Base-by-base conservation (phyloP, 1,284 basidiomycete species). In the Afroboletus lepidellus region DNA sequence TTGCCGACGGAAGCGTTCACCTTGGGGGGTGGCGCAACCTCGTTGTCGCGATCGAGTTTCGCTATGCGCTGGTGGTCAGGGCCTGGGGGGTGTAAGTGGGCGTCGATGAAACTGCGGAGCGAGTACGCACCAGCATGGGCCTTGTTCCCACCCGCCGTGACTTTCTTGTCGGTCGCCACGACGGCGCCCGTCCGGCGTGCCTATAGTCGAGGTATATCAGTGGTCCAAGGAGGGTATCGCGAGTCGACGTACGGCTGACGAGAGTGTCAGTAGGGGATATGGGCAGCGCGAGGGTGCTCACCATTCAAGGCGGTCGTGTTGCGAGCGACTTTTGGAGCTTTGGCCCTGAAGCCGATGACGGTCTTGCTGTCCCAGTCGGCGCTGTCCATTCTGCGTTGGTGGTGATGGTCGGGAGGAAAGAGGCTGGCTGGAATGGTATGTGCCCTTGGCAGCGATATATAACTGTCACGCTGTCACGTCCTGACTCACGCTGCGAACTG, bases 51-150 rank as follows among this genome's bases (percentile, higher is more conserved):
- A 73, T 95, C 94, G 41, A 97, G 85, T 69, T 95, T 95, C 33
- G 91, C 94, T 69, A 96, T 94, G 56, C 84, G 84, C 71, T 94
- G 92, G 75, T 97, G 93, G 75, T 98, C 94, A 57, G 92, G 90
- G 41, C 90, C 92, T 91, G 24, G 11, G 21, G 18, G 18, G 6
- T 11, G 54, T 39, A 23, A 46, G 52, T 27, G n/a, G 12, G 46
- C 29, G 47, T 33, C 12, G 29, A 34, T 12, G 6, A n/a, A n/a
- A 34, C 29, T 32, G 44, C 12, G 30, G 24, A 32, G 33, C n/a
- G 21, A 24, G 24, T n/a, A 68, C 74, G 41, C 50, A 89, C 89
- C 83, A 62, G 74, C 74, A 64, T 86, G 84, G 30, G 82, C 84
- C 70, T 90, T 92, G 77, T 92, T 92, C 33, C 67, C 65, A 38